Evolutionary conservation across 2,329 filamentous ascomycete genomes (phyloP), one percentile per base, ranked within the genome.

Genomic region (Neophaeococcomyces aloes): DNA sequence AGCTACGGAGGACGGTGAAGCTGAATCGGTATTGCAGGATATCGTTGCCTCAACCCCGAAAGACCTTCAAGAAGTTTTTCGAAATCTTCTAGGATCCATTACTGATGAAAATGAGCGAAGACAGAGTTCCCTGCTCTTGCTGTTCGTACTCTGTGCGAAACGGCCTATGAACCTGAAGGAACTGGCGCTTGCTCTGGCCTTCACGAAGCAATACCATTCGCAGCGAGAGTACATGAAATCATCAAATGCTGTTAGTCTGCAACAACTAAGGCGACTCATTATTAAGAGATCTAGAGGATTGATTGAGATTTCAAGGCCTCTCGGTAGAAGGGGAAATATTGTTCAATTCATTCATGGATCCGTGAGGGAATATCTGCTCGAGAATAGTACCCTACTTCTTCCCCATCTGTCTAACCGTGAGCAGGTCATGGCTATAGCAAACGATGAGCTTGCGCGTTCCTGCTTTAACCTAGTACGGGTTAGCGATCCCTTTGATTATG

Each of bases 301-400:
- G 7, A 15, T 34, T 17, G 14, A 34, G 17, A 15, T 34, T 17
- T 7, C 8, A 8, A 11, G 7, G 10, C 7, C 14, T 15, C 17
- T 15, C 14, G 14, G 32, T 15, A 34, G 7, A n/a, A n/a, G n/a
- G n/a, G n/a, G n/a, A n/a, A n/a, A n/a, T n/a, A n/a, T n/a, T 15
- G 32, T 34, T 15, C 14, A 34, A 34, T 34, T 34, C 32, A 34
- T 34, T 34, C 32, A 34, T 34, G 14, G 10, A 34, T 34, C 32
- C 7, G 14, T 34, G 17, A 34, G 17, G 32, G 32, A 34, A 11
- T 34, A 11, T 34, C 14, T 34, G 17, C 32, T 8, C 32, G 32
- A 34, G 32, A 34, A 34, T 15, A 34, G 8, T 7, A 10, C 32
- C 15, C 7, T 34, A 10, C 15, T 34, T 15, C 7, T 10, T 8